Evolutionary conservation across 441 rosid species (phyloP).

Genomic region (Aleurites moluccanus): DNA sequence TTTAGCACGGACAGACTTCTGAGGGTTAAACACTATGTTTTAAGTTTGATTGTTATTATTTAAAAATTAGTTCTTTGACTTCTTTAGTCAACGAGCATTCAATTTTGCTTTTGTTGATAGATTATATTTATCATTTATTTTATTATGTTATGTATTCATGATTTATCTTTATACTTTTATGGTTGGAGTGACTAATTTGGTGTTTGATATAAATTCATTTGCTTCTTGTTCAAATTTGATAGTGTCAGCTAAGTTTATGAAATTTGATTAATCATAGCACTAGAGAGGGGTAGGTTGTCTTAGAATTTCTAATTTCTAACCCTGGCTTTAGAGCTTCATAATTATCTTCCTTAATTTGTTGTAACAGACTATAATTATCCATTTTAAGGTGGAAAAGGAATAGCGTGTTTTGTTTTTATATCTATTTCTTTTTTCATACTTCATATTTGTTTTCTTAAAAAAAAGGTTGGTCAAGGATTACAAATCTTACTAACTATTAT

Average conservation of each 20-base stretch:
- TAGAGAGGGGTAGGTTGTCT: not conserved
- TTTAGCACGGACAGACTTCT: not conserved
- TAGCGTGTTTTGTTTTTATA: not conserved
- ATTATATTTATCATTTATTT: constrained; percentile 8
- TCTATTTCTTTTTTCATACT: not conserved
- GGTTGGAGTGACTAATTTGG: not conserved
- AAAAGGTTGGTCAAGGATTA: not conserved
- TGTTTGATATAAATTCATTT: not conserved
- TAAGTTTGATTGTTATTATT: not conserved
- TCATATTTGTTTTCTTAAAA: not conserved
- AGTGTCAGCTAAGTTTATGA: not conserved
- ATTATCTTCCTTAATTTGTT: constrained; percentile 6
- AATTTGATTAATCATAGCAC: constrained; percentile 1
- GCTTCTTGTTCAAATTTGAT: not conserved
- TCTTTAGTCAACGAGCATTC: not conserved
- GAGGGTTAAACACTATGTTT: not conserved
- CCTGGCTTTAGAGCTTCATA: constrained; percentile 15
- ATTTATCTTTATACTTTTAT: not conserved
- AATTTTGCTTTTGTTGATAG: not conserved
- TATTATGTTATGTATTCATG: not conserved
- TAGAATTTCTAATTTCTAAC: not conserved
- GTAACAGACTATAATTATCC: constrained; percentile 1
- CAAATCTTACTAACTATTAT: not conserved
- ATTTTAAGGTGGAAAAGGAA: not conserved
- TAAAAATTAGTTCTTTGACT: not conserved